Conservation (phyloP, 164 flowering plant genomes). For the Paratinospora sagittata region DNA sequence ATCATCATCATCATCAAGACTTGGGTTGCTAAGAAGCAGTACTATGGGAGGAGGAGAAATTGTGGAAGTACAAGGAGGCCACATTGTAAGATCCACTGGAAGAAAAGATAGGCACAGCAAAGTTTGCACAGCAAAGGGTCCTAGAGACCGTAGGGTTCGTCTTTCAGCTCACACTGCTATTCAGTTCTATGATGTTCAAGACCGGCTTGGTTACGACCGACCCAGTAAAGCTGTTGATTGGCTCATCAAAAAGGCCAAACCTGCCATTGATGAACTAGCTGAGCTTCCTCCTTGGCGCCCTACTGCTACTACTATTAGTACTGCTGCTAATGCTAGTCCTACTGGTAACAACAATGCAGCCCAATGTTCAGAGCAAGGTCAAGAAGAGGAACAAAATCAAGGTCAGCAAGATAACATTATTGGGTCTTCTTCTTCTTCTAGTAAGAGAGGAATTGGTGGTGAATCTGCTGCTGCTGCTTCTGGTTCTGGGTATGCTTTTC, state of each 20-base stretch:
- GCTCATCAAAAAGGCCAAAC: constrained; percentile 45
- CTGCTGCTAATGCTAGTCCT: neutral
- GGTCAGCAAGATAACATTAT: constrained; percentile 9
- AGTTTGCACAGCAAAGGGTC: constrained; percentile 48
- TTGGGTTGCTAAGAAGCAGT: constrained; percentile 28
- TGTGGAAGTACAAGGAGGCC: constrained; percentile 45
- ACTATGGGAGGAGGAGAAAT: constrained; percentile 42
- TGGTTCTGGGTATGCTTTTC: constrained; percentile 14
- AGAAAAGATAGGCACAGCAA: constrained; percentile 50
- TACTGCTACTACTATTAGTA: constrained; percentile 8
- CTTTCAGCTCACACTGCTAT: constrained; percentile 48
- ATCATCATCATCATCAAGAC: constrained; percentile 41
- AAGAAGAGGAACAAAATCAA: neutral
- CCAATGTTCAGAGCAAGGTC: neutral
- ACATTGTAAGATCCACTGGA: constrained; percentile 44
- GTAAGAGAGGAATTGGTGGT: constrained; percentile 17
- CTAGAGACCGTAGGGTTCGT: constrained; percentile 42
- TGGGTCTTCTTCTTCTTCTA: constrained; percentile 5
- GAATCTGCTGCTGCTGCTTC: too few species aligned
- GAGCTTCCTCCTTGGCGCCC: constrained; percentile 42
- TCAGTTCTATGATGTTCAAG: constrained; percentile 49
- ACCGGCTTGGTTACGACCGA: constrained; percentile 44
- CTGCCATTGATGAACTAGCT: constrained; percentile 40
- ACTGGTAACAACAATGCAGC: too few species aligned
- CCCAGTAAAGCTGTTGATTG: constrained; percentile 53